These are phyloP conservation scores for Linnemannia zychae DNA, from an alignment of 192 early-diverging fungal genomes.

Conservation along the genomic window DNA sequence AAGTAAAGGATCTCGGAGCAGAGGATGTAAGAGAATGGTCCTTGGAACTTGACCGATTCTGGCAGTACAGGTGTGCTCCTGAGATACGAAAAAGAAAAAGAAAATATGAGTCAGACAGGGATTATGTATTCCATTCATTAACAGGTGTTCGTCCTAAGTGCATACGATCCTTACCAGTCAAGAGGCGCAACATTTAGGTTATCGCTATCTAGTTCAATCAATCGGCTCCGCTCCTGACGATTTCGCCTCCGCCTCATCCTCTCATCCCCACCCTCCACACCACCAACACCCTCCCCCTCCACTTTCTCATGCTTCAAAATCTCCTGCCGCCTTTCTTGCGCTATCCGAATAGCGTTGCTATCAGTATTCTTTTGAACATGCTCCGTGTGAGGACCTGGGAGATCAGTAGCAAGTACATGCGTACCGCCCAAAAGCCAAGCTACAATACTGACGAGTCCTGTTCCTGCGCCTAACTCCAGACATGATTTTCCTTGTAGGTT, in stretches of 20 bases:
- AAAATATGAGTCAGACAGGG: not conserved
- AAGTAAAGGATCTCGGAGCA: conserved; percentile 55
- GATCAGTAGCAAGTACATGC: conserved; percentile 40
- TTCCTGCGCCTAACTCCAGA: conserved; percentile 51
- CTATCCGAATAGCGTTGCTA: conserved; percentile 15
- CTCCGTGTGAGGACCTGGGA: conserved; percentile 39
- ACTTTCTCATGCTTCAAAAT: conserved; percentile 1
- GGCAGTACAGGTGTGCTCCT: conserved; percentile 41
- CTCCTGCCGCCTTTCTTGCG: conserved; percentile 1
- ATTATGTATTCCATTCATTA: too few species aligned
- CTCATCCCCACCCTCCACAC: not conserved
- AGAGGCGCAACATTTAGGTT: conserved; percentile 34
- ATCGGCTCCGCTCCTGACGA: not conserved
- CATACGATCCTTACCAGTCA: conserved; percentile 26
- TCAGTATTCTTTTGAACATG: conserved; percentile 35
- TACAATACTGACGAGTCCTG: conserved; percentile 53
- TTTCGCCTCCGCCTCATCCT: conserved; percentile 5
- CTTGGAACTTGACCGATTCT: conserved; percentile 19
- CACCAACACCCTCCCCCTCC: not conserved
- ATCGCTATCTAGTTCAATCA: conserved; percentile 20
- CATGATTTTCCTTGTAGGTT: conserved; percentile 41
- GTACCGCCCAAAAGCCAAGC: conserved; percentile 46
- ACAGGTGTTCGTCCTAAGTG: not conserved
- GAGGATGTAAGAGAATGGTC: conserved; percentile 44
- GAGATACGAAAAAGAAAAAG: not conserved